These are phyloP conservation scores for Candida mesenterica DNA, from an alignment of 1,139 yeast species.

Conservation along the genomic window DNA sequence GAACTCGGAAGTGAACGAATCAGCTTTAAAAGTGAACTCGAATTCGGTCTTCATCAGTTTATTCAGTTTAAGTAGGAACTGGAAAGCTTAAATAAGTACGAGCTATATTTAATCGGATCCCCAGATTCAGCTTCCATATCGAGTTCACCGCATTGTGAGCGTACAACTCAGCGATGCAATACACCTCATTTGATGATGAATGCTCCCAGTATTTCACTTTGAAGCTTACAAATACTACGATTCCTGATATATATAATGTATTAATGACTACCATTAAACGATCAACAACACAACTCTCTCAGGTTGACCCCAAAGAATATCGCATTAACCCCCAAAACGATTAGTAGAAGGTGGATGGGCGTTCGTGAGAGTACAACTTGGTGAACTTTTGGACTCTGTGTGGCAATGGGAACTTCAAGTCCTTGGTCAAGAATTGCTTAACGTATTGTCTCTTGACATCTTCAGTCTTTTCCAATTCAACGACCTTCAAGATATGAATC, in stretches of 20 bases:
- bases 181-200: no score
- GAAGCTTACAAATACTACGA: background rate
- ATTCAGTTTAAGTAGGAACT: no score
- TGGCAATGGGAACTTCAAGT: slow-evolving; percentile 99
- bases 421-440: slow-evolving; percentile 94
- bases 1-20: no score
- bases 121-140: no score
- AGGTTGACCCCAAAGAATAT: no score
- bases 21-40: no score
- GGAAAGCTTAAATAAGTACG: no score
- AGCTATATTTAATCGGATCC: no score
- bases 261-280: slow-evolving; percentile 6
- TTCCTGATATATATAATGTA: slow-evolving; percentile 8
- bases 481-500: slow-evolving; percentile 98
- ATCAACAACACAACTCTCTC: background rate
- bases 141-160: no score
- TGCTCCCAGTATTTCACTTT: no score
- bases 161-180: no score
- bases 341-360: slow-evolving; percentile 97
- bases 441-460: slow-evolving; percentile 99
- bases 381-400: slow-evolving; percentile 96
- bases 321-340: slow-evolving; percentile 13
- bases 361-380: slow-evolving; percentile 85
- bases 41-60: no score
- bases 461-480: slow-evolving; percentile 95